These are phyloP conservation scores for Macrotyloma uniflorum DNA, from an alignment of 306 rosid species.

Conservation along the genomic window DNA sequence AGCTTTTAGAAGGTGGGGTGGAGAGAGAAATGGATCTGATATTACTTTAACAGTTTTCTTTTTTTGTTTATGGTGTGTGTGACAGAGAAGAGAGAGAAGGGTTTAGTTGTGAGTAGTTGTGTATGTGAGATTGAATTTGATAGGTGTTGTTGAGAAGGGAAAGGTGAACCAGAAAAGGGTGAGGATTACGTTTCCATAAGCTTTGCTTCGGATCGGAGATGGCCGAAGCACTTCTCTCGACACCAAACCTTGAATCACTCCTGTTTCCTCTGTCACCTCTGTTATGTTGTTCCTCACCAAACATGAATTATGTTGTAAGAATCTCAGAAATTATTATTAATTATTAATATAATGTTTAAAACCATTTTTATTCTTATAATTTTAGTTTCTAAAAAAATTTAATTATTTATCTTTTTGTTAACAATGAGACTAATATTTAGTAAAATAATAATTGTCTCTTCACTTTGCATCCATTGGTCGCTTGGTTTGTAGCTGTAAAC, in stretches of 20 bases:
- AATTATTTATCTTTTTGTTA: too few relatives aligned
- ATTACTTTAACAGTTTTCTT: neutral
- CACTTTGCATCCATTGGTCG: too few relatives aligned
- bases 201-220: constrained; percentile 27
- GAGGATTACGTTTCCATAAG: constrained; percentile 28
- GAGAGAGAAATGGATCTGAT: constrained; percentile 39
- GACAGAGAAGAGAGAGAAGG: neutral
- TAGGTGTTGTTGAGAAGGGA: constrained; percentile 26
- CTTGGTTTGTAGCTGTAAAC: too few relatives aligned
- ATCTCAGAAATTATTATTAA: neutral
- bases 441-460: too few relatives aligned
- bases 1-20: constrained; percentile 25
- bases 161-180: constrained; percentile 8
- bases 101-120: neutral
- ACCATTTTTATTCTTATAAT: too few relatives aligned
- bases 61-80: neutral
- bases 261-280: neutral
- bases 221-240: constrained; percentile 23
- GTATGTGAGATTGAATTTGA: neutral
- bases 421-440: too few relatives aligned
- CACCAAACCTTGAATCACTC: neutral
- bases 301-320: neutral
- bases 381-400: too few relatives aligned
- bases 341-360: too few relatives aligned
- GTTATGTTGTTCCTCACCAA: neutral